Percentiles rank a stretch among this genome's conserved stretches.
Evolutionary conservation across 768 basidiomycete species (phyloP).

Genomic region (Chalciporus piperatus): DNA sequence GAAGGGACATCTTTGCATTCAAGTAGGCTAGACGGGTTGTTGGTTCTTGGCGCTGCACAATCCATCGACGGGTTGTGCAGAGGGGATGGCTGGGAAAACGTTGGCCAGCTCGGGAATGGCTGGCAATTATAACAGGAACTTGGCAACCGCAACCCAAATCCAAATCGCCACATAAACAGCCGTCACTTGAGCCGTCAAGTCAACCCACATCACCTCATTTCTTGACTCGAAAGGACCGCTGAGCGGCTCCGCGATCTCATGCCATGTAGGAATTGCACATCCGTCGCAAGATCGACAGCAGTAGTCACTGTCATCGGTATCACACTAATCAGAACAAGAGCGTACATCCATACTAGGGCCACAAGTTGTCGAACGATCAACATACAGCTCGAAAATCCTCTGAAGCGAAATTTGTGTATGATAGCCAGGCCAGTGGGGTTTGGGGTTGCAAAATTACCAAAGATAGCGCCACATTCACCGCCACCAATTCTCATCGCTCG

Average conservation of each 20-base stretch:
- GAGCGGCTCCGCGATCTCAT: neutral
- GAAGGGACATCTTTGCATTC: neutral
- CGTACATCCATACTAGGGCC: too few species aligned
- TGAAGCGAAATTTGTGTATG: neutral
- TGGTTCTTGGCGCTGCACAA: neutral
- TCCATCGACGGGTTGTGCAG: constrained; percentile 2
- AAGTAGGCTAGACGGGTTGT: constrained; percentile 9
- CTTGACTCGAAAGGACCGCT: too few species aligned
- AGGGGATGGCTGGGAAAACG: constrained; percentile 1
- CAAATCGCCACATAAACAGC: neutral
- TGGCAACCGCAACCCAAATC: neutral
- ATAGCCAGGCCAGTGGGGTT: neutral
- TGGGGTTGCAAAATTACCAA: constrained; percentile 8
- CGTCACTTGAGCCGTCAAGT: constrained; percentile 17
- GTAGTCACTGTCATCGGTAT: too few species aligned
- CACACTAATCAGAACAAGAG: too few species aligned
- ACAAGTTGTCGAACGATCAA: too few species aligned
- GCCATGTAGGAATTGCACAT: too few species aligned
- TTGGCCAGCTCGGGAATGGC: neutral
- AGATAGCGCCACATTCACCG: constrained; percentile 8
- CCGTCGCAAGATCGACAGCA: neutral
- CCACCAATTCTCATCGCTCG: constrained; percentile 16
- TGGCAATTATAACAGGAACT: neutral
- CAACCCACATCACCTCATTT: neutral
- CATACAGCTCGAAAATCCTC: too few species aligned